Evolutionary conservation across 2,329 filamentous ascomycete genomes (phyloP), one percentile per base, ranked within the genome.

Genomic region (Microcyclosporella mali): DNA sequence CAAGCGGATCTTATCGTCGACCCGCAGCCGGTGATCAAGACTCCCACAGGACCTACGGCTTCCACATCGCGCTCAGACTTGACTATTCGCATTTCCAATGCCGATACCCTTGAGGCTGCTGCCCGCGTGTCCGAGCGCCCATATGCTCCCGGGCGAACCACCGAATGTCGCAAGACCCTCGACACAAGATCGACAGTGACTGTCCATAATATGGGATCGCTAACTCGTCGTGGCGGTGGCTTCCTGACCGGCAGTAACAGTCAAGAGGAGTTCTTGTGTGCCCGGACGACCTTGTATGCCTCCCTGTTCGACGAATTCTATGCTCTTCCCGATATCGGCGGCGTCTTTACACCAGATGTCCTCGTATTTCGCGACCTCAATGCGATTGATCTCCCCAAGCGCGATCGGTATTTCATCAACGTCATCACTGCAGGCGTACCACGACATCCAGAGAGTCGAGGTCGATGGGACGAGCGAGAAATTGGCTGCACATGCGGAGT

Each of bases 141-240:
- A 6, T 56, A 53, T 28, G 42, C 46, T 11, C 36, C 48, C 6
- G 46, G 51, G 33, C 51, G 52, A 37, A 52, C 43, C 11, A 43
- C 43, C 9, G 46, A 46, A 9, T 36, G 27, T 48, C 47, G 50
- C 28, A 51, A 44, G 38, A 45, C 45, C 29, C 53, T 43, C 29
- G 58, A 61, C 28, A 35, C 58, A 9, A 51, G 43, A 11, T 51
- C 56, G n/a, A 71, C 71, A 29, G 68, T 78, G 1, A 75, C 70
- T 3, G 66, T 83, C 17, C 66, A 83, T 2, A 82, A 80, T 58
- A 82, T 82, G 78, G 78, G 78, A 0, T 82, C 78, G 0, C 76
- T 78, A 0, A 68, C 80, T 0, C 70, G 71, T 0, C 75, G 79
- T 0, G 80, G 80, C 10, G 79, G 79, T 6, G 80, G 79, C 0